Percentiles rank a stretch among this genome's conserved stretches.
These are phyloP conservation scores for Paraleonurus japonicus DNA, from an alignment of 257 asterid species.

Conservation along the genomic window DNA sequence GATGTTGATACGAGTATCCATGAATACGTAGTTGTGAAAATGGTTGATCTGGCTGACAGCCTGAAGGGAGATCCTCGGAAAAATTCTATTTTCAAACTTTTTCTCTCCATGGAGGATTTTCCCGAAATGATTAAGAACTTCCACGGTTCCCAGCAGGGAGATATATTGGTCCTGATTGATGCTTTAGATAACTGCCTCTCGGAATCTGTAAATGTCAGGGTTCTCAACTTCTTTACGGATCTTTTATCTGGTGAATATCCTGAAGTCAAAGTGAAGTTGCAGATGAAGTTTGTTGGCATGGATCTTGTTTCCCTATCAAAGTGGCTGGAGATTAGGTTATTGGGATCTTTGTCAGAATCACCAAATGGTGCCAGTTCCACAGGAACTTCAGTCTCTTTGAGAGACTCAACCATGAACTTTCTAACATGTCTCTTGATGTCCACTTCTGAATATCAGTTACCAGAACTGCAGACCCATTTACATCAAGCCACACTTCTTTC, in stretches of 20 bases:
- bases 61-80: conserved; percentile 59
- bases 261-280: conserved; percentile 61
- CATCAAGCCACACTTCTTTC: conserved; percentile 75
- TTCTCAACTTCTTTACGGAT: conserved; percentile 76
- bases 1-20: conserved; percentile 56
- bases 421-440: conserved; percentile 59
- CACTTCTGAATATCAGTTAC: conserved; percentile 41
- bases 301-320: conserved; percentile 57
- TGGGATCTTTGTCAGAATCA: conserved; percentile 59
- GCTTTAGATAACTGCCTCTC: conserved; percentile 69
- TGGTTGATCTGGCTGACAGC: conserved; percentile 61
- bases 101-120: conserved; percentile 58
- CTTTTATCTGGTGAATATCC: conserved; percentile 64
- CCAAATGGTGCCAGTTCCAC: conserved; percentile 42
- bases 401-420: conserved; percentile 76
- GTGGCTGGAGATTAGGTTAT: conserved; percentile 86
- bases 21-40: conserved; percentile 59
- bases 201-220: conserved; percentile 68
- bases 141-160: conserved; percentile 58
- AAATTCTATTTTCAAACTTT: conserved; percentile 44
- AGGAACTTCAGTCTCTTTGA: conserved; percentile 63
- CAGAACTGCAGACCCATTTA: conserved; percentile 65
- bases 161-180: conserved; percentile 75
- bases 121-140: conserved; percentile 49
- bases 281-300: conserved; percentile 67